These are phyloP conservation scores for Aspergillus sparsus DNA, from an alignment of 495 filamentous ascomycete genomes.

Conservation along the genomic window DNA sequence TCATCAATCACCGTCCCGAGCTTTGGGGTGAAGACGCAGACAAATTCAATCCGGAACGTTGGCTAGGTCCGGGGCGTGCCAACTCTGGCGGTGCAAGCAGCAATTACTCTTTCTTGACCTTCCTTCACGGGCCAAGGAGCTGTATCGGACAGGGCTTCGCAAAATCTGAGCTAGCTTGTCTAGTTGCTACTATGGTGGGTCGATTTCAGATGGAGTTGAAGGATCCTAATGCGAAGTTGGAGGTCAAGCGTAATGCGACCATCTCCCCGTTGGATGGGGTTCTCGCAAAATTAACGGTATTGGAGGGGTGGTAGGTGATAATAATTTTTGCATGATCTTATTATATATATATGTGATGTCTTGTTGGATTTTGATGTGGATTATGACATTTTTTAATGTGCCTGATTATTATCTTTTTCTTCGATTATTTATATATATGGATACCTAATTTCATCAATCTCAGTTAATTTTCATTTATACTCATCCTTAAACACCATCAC, in stretches of 20 bases:
- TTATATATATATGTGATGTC: too few species aligned
- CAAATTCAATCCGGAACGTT: slow-evolving; percentile 79
- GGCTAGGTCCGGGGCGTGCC: slow-evolving; percentile 56
- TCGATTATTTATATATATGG: not conserved
- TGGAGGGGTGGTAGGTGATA: slow-evolving; percentile 64
- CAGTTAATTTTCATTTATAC: slow-evolving; percentile 22
- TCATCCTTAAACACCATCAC: slow-evolving; percentile 65
- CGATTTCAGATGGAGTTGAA: slow-evolving; percentile 65
- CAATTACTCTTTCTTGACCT: slow-evolving; percentile 78
- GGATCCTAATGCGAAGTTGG: slow-evolving; percentile 59
- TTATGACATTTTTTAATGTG: too few species aligned
- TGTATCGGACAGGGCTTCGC: slow-evolving; percentile 86
- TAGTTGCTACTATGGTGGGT: slow-evolving; percentile 75
- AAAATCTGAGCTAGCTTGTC: slow-evolving; percentile 76
- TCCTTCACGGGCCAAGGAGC: slow-evolving; percentile 76
- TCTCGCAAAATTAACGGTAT: slow-evolving; percentile 55
- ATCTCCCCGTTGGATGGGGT: slow-evolving; percentile 65
- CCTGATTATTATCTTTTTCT: not conserved
- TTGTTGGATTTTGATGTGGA: too few species aligned
- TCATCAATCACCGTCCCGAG: slow-evolving; percentile 69
- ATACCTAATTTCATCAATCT: not conserved
- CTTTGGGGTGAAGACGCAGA: slow-evolving; percentile 85
- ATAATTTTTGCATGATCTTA: too few species aligned
- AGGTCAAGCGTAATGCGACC: slow-evolving; percentile 61
- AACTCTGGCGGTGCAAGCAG: slow-evolving; percentile 56